Base-by-base conservation (phyloP, 2,329 filamentous ascomycete species). In the Cryphonectria japonica region DNA sequence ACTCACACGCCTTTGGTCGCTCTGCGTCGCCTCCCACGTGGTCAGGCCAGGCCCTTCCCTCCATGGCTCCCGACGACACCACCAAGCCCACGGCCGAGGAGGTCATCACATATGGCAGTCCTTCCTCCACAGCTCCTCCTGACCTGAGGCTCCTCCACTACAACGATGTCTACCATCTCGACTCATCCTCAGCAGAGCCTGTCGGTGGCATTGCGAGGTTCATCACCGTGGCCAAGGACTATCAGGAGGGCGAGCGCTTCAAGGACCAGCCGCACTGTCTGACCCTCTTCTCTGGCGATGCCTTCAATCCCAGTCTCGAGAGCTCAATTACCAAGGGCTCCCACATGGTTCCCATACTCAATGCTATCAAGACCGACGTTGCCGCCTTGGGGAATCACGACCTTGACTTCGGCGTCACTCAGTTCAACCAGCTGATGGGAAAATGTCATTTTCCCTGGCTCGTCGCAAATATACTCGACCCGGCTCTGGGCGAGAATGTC, bases 101-200 rank as follows among this genome's bases (percentile, higher is more conserved):
- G 68, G 62, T 70, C 13, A 74, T 79, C 14, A 81, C 79, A 2
- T 81, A 77, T 71, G 76, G 75, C 69, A 79, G 78, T 3, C 79
- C 78, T 41, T 73, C 74, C 6, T 14, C 41, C 41, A 19, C 41
- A 16, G 70, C 74, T 11, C 73, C 76, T 19, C 92, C 93, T 61
- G 92, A 94, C 78, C 82, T 97, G 66, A 90, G 94, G n/a, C 82
- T 97, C 69, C 79, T 97, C 43, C 95, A 97, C 82, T 97, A 92
- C 85, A 97, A 97, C 81, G 94, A 98, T 82, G 94, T 97, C 72
- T 97, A 97, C 80, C 95, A 97, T 77, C 88, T 97, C 68, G 94
- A 97, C 75, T 78, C 82, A 1, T 85, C 85, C 1, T 94, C 93
- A 37, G 89, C 92, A 22, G 93, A 97, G 78, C 95, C 95, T 0